A percentile compares a stretch with the other conserved stretches of the same genome.
phyloP scores from a whole-genome alignment of 2,329 filamentous ascomycete species.

The Colletotrichum navitas region DNA sequence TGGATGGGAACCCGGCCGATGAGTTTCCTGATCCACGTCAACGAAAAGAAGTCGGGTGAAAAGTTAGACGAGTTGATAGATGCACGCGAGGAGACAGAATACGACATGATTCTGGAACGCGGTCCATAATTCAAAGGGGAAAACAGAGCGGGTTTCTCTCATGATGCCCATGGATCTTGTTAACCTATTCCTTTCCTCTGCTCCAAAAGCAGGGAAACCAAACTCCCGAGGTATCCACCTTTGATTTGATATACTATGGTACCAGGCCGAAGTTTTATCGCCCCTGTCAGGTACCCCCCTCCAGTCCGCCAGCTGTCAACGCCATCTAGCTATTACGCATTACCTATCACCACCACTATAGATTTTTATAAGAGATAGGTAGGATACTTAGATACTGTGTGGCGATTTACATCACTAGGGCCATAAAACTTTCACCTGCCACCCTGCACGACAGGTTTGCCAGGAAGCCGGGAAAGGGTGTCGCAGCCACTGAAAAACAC shows the following conservation, averaged over 20 bases:
- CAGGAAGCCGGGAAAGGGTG: constrained; percentile 8
- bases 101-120: constrained; percentile 18
- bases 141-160: background rate
- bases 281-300: too few species aligned
- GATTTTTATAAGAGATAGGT: too few species aligned
- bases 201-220: constrained; percentile 18
- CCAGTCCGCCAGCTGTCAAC: too few species aligned
- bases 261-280: too few species aligned
- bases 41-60: constrained; percentile 41
- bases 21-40: constrained; percentile 26
- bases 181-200: background rate
- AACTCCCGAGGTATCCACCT: constrained; percentile 6
- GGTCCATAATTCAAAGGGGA: constrained; percentile 2
- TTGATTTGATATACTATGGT: constrained; percentile 15
- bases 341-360: too few species aligned
- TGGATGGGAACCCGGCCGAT: constrained; percentile 11
- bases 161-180: constrained; percentile 9
- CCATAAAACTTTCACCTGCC: too few species aligned
- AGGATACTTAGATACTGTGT: too few species aligned
- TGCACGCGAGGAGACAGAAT: constrained; percentile 2
- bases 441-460: constrained; percentile 17
- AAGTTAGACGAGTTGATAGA: constrained; percentile 15
- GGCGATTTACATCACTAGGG: too few species aligned
- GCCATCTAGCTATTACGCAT: too few species aligned
- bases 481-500: constrained; percentile 22